A percentile compares a stretch with the other conserved stretches of the same genome.
phyloP scores from a whole-genome alignment of 805 yeast genomes.

The Candida endomychidarum region DNA sequence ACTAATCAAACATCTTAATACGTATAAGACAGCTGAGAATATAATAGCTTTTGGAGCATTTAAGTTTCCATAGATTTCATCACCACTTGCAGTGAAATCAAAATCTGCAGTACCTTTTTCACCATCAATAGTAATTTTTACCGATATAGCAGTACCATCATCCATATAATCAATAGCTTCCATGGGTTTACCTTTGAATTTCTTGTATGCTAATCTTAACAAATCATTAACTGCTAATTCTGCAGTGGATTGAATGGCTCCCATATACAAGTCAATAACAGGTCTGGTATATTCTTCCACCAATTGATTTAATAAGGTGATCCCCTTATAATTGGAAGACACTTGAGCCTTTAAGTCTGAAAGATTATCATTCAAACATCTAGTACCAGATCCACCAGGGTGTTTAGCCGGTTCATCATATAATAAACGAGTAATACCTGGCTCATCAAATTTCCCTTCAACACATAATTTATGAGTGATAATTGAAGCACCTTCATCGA shows the following conservation, averaged over 20 bases:
- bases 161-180: slow-evolving; percentile 69
- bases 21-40: slow-evolving; percentile 84
- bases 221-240: slow-evolving; percentile 34
- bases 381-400: slow-evolving; percentile 88
- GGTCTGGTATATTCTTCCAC: slow-evolving; percentile 60
- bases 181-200: slow-evolving; percentile 43
- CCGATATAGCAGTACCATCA: slow-evolving; percentile 70
- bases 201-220: slow-evolving; percentile 31
- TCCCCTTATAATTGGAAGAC: slow-evolving; percentile 88
- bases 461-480: slow-evolving; percentile 70
- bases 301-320: slow-evolving; percentile 57
- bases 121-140: slow-evolving; percentile 49
- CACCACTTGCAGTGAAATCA: slow-evolving; percentile 84
- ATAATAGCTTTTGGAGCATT: slow-evolving; percentile 94
- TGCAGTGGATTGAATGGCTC: slow-evolving; percentile 36
- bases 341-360: slow-evolving; percentile 57
- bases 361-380: slow-evolving; percentile 79
- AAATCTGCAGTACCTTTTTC: slow-evolving; percentile 63
- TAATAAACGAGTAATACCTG: slow-evolving; percentile 58
- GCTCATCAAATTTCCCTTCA: slow-evolving; percentile 74
- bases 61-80: slow-evolving; percentile 84
- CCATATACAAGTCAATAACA: slow-evolving; percentile 36
- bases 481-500: slow-evolving; percentile 91
- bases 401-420: slow-evolving; percentile 72
- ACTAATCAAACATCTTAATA: slow-evolving; percentile 78